These are phyloP conservation scores for Solanum chacoense DNA, from an alignment of 305 asterid species.

Conservation along the genomic window DNA sequence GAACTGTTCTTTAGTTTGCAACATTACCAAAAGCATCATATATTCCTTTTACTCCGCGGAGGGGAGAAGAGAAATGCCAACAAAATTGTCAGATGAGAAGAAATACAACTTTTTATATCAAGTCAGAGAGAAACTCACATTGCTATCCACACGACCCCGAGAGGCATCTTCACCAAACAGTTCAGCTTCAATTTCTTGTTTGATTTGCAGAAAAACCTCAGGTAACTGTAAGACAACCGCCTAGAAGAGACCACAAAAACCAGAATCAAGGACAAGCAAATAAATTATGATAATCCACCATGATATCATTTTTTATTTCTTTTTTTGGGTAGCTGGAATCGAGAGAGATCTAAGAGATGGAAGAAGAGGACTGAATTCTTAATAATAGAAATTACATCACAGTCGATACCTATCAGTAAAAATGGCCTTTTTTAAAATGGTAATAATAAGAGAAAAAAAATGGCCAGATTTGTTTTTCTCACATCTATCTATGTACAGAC, in stretches of 20 bases:
- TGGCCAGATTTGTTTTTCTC: neutral
- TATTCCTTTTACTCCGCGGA: neutral
- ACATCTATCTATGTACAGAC: neutral
- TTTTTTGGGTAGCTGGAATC: neutral
- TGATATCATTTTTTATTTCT: neutral
- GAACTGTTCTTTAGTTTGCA: neutral
- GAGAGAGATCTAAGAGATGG: neutral
- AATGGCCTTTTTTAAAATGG: neutral
- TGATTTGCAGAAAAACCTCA: conserved; percentile 56
- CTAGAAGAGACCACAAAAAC: conserved; percentile 20
- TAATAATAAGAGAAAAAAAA: neutral
- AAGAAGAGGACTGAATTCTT: neutral
- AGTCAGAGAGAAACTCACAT: conserved; percentile 29
- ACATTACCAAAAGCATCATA: neutral
- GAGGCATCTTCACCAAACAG: conserved; percentile 53
- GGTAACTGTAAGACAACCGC: conserved; percentile 32
- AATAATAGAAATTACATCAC: neutral
- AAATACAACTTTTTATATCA: neutral
- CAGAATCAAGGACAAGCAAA: neutral
- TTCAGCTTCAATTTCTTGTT: conserved; percentile 78
- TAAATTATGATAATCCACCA: neutral
- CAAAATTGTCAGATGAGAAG: neutral
- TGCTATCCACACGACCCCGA: conserved; percentile 58
- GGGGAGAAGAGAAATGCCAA: neutral
- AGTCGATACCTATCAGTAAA: neutral